Conservation (phyloP, 2,329 filamentous ascomycete species). For the Cercospora citrullina region DNA sequence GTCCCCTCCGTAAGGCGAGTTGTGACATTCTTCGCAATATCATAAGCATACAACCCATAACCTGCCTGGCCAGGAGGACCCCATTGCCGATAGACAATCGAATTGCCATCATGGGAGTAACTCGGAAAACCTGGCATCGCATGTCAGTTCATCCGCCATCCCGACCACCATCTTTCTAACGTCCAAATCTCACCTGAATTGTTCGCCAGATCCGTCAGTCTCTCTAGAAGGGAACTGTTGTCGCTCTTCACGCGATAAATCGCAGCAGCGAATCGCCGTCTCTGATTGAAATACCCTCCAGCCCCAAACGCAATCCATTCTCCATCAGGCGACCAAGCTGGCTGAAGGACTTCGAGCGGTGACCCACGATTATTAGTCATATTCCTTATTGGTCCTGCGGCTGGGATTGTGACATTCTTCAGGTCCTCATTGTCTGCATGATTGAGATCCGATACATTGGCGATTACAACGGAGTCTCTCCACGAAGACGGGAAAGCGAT, state of each 20-base stretch:
- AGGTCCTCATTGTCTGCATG: background rate
- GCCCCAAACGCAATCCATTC: slow-evolving; percentile 11
- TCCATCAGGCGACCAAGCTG: slow-evolving; percentile 12
- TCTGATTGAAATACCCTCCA: slow-evolving; percentile 11
- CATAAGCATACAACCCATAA: background rate
- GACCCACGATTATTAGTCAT: background rate
- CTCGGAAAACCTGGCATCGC: background rate
- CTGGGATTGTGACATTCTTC: background rate
- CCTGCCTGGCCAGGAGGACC: background rate
- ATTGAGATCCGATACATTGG: background rate
- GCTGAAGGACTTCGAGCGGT: background rate
- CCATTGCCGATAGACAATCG: slow-evolving; percentile 10
- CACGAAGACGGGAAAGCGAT: background rate
- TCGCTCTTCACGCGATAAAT: background rate
- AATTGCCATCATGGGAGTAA: slow-evolving; percentile 5
- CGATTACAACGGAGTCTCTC: background rate
- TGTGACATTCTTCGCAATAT: slow-evolving; percentile 2
- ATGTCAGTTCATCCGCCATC: too few species aligned
- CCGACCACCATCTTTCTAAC: too few species aligned
- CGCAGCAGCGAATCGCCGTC: background rate
- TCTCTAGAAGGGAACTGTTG: background rate
- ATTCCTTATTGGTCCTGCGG: background rate
- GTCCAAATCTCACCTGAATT: slow-evolving; percentile 10
- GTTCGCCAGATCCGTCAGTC: background rate
- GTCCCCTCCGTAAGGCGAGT: background rate